Conservation (phyloP, 352 stramenopile species). For the Thalassiosira hispida region DNA sequence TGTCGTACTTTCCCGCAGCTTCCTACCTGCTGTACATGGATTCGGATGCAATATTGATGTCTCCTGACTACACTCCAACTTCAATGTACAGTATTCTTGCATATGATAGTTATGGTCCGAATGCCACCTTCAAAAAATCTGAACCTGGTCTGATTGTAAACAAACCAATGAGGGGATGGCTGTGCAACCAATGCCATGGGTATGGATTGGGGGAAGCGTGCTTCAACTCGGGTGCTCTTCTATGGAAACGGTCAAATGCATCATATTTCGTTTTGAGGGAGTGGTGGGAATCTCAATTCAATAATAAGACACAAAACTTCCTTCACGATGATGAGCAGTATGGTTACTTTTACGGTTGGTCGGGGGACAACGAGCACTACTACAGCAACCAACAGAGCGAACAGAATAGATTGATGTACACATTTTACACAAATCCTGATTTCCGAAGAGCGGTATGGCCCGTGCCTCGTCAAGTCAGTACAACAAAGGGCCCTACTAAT, state of each 20-base stretch:
- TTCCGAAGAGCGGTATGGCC: conserved; percentile 21
- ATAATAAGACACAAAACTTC: conserved; percentile 26
- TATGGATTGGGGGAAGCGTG: conserved; percentile 33
- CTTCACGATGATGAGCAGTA: not conserved
- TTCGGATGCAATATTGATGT: conserved; percentile 24
- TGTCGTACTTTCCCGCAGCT: conserved; percentile 14
- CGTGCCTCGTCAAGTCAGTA: conserved; percentile 9
- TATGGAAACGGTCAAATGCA: conserved; percentile 27
- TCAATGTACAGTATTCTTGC: conserved; percentile 23
- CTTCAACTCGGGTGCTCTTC: conserved; percentile 35
- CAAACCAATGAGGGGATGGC: conserved; percentile 35
- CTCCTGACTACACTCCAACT: conserved; percentile 6
- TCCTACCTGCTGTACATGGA: conserved; percentile 34
- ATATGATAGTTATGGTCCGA: conserved; percentile 27
- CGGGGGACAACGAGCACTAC: not conserved
- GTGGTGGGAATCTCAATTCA: conserved; percentile 29
- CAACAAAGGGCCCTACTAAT: not conserved
- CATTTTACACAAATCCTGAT: conserved; percentile 28
- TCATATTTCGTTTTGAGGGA: conserved; percentile 10
- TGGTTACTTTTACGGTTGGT: conserved; percentile 23
- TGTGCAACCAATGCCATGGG: conserved; percentile 29
- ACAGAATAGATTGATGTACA: conserved; percentile 43
- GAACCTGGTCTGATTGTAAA: conserved; percentile 33
- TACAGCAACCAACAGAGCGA: conserved; percentile 29
- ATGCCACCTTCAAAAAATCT: conserved; percentile 2